phyloP scores from a whole-genome alignment of 1,284 basidiomycete genomes.

The Tilletia indica region DNA sequence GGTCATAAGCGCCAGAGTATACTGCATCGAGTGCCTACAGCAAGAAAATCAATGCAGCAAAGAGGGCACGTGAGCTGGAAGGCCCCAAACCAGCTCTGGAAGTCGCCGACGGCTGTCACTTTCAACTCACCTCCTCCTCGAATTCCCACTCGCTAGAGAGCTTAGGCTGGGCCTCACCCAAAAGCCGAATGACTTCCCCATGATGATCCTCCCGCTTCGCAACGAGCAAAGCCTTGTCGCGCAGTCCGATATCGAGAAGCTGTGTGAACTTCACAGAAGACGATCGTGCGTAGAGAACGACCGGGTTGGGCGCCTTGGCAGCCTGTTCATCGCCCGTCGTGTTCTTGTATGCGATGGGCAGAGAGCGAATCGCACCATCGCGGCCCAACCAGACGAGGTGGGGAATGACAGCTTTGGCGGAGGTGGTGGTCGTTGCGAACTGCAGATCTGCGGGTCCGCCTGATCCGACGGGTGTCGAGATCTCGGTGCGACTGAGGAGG shows the following conservation, averaged over 20 bases:
- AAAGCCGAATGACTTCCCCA: conserved; percentile 42
- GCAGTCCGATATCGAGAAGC: conserved; percentile 41
- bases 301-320: conserved; percentile 31
- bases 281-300: conserved; percentile 28
- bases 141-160: conserved; percentile 46
- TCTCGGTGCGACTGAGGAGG: neutral
- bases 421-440: neutral
- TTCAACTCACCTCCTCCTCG: conserved; percentile 23
- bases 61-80: no score
- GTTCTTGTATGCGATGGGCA: conserved; percentile 27
- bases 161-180: conserved; percentile 27
- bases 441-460: neutral
- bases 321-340: conserved; percentile 17
- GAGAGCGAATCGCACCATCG: conserved; percentile 40
- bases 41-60: conserved; percentile 14
- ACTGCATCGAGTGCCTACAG: conserved; percentile 47
- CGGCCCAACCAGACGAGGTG: conserved; percentile 48
- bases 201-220: conserved; percentile 36
- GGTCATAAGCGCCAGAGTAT: conserved; percentile 64
- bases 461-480: neutral
- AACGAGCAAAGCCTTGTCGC: conserved; percentile 44
- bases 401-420: conserved; percentile 20
- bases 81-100: no score
- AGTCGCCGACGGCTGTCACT: neutral
- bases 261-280: conserved; percentile 18